Conservation (phyloP, 2,329 filamentous ascomycete genomes). For the Fusarium sp. region DNA sequence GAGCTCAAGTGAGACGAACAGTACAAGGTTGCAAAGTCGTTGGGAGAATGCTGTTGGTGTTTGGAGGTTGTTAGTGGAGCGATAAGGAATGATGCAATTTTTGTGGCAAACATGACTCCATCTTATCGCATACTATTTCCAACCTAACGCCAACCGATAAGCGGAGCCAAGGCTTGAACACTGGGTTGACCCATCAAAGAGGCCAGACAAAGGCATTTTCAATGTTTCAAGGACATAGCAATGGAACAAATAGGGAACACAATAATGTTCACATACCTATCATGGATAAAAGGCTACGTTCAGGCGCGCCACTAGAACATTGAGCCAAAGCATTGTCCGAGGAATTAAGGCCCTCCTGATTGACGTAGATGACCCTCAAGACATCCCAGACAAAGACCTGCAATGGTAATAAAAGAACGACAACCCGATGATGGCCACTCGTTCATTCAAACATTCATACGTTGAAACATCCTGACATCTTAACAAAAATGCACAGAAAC, state of each 20-base stretch:
- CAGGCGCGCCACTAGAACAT: not conserved
- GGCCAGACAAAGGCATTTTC: not conserved
- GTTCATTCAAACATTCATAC: not conserved
- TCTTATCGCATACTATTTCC: not conserved
- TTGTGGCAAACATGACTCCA: accelerated
- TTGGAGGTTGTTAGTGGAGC: not conserved
- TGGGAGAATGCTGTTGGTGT: not conserved
- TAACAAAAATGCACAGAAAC: not conserved
- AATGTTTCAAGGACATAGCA: not conserved
- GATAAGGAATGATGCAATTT: not conserved
- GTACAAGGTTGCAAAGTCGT: accelerated
- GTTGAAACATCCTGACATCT: not conserved
- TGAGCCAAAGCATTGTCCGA: not conserved
- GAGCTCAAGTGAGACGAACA: not conserved
- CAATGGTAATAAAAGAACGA: not conserved
- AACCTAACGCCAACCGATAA: not conserved
- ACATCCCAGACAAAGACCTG: not conserved
- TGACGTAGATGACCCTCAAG: not conserved
- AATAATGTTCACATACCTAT: not conserved
- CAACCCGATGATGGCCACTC: not conserved
- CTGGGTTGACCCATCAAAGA: not conserved
- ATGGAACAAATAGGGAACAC: not conserved
- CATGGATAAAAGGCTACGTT: accelerated
- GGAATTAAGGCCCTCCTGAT: not conserved
- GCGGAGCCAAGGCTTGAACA: no score